Conservation (phyloP, 805 yeast species). For the Yamadazyma endophytica region DNA sequence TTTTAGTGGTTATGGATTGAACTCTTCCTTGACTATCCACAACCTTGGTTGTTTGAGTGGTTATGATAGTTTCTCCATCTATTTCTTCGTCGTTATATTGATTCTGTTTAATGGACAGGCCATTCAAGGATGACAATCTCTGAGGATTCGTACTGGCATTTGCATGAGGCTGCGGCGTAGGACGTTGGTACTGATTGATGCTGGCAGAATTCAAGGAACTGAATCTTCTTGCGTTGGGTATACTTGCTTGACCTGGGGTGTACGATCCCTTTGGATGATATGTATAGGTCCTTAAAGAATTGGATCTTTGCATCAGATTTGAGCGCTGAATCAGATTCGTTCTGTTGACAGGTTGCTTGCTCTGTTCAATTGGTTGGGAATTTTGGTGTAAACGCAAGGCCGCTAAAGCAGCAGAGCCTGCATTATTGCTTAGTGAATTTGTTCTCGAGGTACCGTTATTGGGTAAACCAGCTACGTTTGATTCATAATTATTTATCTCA, state of each 20-base stretch:
- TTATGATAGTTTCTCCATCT: conserved; percentile 23
- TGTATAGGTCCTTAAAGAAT: conserved; percentile 31
- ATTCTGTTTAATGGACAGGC: not conserved
- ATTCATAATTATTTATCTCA: conserved; percentile 19
- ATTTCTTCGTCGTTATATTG: conserved; percentile 6
- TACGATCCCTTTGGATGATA: conserved; percentile 40
- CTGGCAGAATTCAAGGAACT: conserved; percentile 15
- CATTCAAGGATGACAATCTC: not conserved
- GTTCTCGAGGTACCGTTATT: conserved; percentile 14
- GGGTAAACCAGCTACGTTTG: conserved; percentile 18
- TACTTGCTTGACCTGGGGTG: conserved; percentile 23
- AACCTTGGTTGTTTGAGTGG: conserved; percentile 41
- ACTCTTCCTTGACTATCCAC: conserved; percentile 38
- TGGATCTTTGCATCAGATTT: conserved; percentile 15
- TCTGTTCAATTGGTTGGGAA: conserved; percentile 6
- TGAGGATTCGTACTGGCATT: conserved; percentile 1
- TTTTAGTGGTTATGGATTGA: conserved; percentile 35
- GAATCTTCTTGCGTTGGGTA: conserved; percentile 14
- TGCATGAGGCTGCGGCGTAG: not conserved
- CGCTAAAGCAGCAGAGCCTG: conserved; percentile 40
- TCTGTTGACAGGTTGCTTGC: conserved; percentile 3
- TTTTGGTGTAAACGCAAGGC: conserved; percentile 33
- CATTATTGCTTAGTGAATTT: conserved; percentile 25
- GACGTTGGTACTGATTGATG: not conserved
- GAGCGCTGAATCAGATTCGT: conserved; percentile 2